phyloP scores from a whole-genome alignment of 495 filamentous ascomycete genomes.

The Aspergillus egyptiacus region DNA sequence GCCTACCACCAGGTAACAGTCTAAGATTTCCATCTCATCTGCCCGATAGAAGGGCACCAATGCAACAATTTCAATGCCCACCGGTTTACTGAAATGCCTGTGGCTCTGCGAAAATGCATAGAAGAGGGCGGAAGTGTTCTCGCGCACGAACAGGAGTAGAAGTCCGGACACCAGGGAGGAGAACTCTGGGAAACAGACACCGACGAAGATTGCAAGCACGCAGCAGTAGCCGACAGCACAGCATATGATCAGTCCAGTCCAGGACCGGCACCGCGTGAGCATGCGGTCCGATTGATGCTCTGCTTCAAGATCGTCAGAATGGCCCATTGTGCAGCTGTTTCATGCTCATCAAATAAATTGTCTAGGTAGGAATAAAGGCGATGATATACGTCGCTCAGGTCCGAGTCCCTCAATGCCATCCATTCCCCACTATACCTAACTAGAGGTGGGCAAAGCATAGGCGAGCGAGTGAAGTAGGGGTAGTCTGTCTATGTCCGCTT shows the following conservation, averaged over 20 bases:
- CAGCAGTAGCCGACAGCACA: conserved; percentile 24
- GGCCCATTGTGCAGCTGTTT: conserved; percentile 21
- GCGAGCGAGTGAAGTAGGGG: no score
- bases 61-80: conserved; percentile 40
- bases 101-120: conserved; percentile 28
- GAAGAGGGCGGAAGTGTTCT: conserved; percentile 24
- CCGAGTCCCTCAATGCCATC: no score
- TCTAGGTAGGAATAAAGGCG: not conserved
- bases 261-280: conserved; percentile 3
- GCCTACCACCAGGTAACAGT: conserved; percentile 47
- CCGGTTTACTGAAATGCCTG: conserved; percentile 36
- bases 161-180: conserved; percentile 21
- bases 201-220: conserved; percentile 16
- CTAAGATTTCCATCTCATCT: conserved; percentile 43
- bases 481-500: no score
- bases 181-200: conserved; percentile 21
- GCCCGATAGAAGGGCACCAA: conserved; percentile 45
- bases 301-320: conserved; percentile 9
- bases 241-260: conserved; percentile 20
- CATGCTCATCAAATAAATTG: not conserved
- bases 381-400: not conserved
- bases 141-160: conserved; percentile 19
- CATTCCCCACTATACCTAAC: no score
- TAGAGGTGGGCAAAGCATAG: no score
- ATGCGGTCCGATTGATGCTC: not conserved